Evolutionary conservation across 192 early-diverging fungal genomes (phyloP), one percentile per base, ranked within the genome.

Genomic region (Backusella australiensis): DNA sequence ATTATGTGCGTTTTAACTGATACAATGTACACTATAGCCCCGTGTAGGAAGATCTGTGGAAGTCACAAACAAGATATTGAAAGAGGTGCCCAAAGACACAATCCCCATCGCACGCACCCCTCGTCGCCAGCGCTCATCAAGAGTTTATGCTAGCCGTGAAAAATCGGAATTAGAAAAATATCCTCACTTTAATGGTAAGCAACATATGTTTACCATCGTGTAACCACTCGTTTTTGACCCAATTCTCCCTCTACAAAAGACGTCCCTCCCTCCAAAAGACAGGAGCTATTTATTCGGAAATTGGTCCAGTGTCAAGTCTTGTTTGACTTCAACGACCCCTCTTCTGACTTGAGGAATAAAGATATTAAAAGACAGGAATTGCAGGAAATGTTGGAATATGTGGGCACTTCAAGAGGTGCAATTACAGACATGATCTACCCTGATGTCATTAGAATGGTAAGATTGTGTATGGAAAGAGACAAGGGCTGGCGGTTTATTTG

Each of bases 291-390:
- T 72, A 77, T 95, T 67, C 92, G 91, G 86, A 99, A 99, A 83
- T 83, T 99, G 32, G 81, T 85, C 41, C 98, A 99, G 81, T 99
- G 98, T 82, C 88, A 88, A 35, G 91, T 95, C 14, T 86, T 98
- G 14, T 99, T 99, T 76, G 98, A 99, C 79, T 99, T 99, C 78
- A 97, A 93, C 76, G 97, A 97, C 82, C 86, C 91, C 12, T 88
- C 94, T 68, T 89, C 92, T 34, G 94, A 97, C 79, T 79, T 98
- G 5, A 94, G 92, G 70, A 95, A 94, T 77, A 99, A 99, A 75
- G 97, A 99, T 78, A 95, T 98, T 75, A 99, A 99, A 81, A 92
- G 95, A 72, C 91, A 92, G 75, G 91, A 95, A 32, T 85, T 99
- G 75, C 89, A 89, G 21, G 98, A 99, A 79, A 88, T 99, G 29